phyloP scores from a whole-genome alignment of 2,329 filamentous ascomycete species.

The Knoxdaviesia proteae region DNA sequence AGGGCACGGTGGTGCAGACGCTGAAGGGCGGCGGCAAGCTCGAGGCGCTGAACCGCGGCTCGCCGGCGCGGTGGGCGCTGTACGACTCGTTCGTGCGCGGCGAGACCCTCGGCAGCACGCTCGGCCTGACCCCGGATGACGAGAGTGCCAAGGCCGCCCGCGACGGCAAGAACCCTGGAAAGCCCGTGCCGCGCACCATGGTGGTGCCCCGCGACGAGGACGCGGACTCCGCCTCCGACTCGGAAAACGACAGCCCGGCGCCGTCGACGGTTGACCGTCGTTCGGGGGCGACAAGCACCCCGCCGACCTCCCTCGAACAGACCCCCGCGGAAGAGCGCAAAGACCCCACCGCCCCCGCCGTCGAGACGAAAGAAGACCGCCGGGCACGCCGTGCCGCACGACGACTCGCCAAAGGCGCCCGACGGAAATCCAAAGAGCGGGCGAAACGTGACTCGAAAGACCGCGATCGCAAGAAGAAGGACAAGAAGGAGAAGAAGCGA shows the following conservation, averaged over 20 bases:
- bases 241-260: too few relatives aligned
- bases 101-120: conserved; percentile 53
- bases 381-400: too few relatives aligned
- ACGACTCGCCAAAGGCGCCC: conserved; percentile 5
- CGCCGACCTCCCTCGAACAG: too few relatives aligned
- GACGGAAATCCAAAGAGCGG: conserved; percentile 4
- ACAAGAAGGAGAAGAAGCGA: conserved; percentile 13
- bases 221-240: too few relatives aligned
- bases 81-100: conserved; percentile 77
- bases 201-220: too few relatives aligned
- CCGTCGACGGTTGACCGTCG: too few relatives aligned
- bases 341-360: background rate
- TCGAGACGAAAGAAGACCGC: background rate
- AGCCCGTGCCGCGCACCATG: too few relatives aligned
- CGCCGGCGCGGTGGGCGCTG: conserved; percentile 38
- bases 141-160: too few relatives aligned
- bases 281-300: too few relatives aligned
- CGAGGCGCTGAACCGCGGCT: conserved; percentile 15
- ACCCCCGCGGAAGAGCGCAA: background rate
- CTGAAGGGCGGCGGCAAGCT: conserved; percentile 33
- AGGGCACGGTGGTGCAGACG: conserved; percentile 35
- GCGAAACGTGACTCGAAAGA: conserved; percentile 2
- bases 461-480: conserved; percentile 7
- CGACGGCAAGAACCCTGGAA: too few relatives aligned
- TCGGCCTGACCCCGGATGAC: conserved; percentile 12